phyloP scores from a whole-genome alignment of 2,329 filamentous ascomycete species.

The Alternaria gansuensis region DNA sequence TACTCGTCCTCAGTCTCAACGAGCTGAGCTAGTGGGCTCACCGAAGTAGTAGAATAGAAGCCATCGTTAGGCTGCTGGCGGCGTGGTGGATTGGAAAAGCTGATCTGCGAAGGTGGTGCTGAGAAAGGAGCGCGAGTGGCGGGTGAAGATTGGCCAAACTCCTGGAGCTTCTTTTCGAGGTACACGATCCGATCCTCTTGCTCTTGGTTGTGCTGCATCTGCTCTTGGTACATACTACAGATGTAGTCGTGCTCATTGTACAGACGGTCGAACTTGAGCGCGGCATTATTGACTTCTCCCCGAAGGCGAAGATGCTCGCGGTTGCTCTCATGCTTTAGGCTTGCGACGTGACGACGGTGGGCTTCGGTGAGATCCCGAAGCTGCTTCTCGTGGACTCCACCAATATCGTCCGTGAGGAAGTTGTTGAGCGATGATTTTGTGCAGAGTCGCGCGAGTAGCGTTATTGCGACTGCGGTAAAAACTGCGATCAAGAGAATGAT shows the following conservation, averaged over 20 bases:
- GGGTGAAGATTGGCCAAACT: constrained; percentile 21
- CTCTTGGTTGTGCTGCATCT: constrained; percentile 31
- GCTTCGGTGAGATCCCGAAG: constrained; percentile 20
- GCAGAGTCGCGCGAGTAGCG: constrained; percentile 4
- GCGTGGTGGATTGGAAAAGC: constrained; percentile 22
- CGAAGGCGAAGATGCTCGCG: constrained; percentile 14
- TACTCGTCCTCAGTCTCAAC: constrained; percentile 18
- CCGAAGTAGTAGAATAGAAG: neutral
- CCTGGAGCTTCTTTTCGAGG: constrained; percentile 40
- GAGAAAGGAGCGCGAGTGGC: constrained; percentile 18
- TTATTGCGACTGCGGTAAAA: constrained; percentile 10
- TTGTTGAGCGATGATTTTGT: constrained; percentile 7
- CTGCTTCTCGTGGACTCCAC: constrained; percentile 14
- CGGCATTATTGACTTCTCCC: constrained; percentile 8
- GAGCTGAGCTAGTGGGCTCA: constrained; percentile 15
- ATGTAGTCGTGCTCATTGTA: constrained; percentile 28
- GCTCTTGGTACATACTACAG: constrained; percentile 24
- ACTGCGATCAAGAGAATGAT: constrained; percentile 19
- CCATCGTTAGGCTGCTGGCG: constrained; percentile 7
- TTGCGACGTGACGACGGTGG: constrained; percentile 17
- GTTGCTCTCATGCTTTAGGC: constrained; percentile 17
- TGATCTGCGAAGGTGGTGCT: constrained; percentile 26
- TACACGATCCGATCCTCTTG: constrained; percentile 43
- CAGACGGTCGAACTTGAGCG: constrained; percentile 21
- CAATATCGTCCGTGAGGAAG: constrained; percentile 13